Percentiles rank a stretch among this genome's conserved stretches.
Evolutionary conservation across 331 rosid genomes (phyloP).

Genomic region (Malus hybrid): DNA sequence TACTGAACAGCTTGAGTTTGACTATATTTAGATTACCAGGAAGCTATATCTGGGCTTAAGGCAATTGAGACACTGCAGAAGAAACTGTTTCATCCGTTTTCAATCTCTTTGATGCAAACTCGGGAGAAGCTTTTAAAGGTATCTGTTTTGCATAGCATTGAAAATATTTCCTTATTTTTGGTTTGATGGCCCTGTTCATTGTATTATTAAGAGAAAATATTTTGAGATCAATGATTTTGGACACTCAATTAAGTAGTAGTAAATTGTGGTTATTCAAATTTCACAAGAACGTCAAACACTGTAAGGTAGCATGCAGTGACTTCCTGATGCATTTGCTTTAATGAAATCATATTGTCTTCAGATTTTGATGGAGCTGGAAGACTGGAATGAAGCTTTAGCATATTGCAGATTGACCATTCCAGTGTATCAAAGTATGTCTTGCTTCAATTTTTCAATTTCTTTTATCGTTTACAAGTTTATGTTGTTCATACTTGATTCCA

Average conservation of each 20-base stretch:
- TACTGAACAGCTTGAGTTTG: slow-evolving; percentile 34
- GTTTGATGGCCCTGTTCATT: neutral
- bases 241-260: neutral
- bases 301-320: neutral
- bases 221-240: neutral
- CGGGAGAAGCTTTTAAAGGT: slow-evolving; percentile 79
- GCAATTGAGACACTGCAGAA: slow-evolving; percentile 57
- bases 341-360: slow-evolving; percentile 24
- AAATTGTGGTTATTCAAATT: neutral
- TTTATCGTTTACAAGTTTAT: neutral
- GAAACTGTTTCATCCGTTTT: slow-evolving; percentile 56
- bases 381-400: slow-evolving; percentile 73
- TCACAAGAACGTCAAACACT: neutral
- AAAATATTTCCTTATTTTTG: neutral
- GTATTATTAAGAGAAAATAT: neutral
- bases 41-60: slow-evolving; percentile 39
- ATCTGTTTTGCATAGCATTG: neutral
- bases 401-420: slow-evolving; percentile 88
- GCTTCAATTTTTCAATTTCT: neutral
- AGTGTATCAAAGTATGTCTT: slow-evolving; percentile 62
- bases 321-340: neutral
- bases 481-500: neutral
- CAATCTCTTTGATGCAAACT: slow-evolving; percentile 70
- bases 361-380: slow-evolving; percentile 75
- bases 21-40: slow-evolving; percentile 51